Percentiles rank a stretch among this genome's conserved stretches.
phyloP scores from a whole-genome alignment of 2,329 filamentous ascomycete genomes.

The Fusarium virguliforme region DNA sequence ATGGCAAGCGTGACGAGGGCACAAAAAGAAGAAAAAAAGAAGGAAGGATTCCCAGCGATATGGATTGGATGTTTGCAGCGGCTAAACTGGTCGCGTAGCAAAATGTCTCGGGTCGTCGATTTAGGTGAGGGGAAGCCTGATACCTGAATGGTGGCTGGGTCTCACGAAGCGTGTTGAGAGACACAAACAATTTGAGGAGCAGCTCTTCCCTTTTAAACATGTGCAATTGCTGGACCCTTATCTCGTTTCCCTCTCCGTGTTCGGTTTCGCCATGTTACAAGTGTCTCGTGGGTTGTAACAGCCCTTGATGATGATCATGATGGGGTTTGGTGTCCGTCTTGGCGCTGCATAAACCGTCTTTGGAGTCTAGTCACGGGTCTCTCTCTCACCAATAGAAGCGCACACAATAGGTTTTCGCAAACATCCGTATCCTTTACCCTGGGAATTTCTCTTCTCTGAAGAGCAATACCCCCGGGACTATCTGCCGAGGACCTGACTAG shows the following conservation, averaged over 20 bases:
- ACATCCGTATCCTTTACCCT: neutral
- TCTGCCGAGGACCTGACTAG: conserved; percentile 4
- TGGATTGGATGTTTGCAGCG: neutral
- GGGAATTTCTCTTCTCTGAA: neutral
- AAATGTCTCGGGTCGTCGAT: conserved; percentile 15
- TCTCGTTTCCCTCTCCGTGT: neutral
- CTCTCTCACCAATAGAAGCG: neutral
- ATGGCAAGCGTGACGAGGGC: neutral
- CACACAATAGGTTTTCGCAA: neutral
- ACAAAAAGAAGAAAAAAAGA: neutral
- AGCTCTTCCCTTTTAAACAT: neutral
- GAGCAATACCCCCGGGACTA: neutral
- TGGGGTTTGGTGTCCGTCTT: neutral
- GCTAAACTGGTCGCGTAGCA: neutral
- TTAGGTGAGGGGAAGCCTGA: conserved; percentile 9
- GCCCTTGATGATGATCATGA: neutral
- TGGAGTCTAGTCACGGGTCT: neutral
- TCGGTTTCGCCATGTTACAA: conserved; percentile 12
- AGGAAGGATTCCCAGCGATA: neutral
- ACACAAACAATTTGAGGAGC: neutral
- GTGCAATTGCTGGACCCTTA: neutral
- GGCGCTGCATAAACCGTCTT: conserved; percentile 2
- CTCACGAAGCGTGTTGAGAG: neutral
- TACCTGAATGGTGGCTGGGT: neutral
- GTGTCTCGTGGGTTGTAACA: conserved; percentile 9